Percentiles rank a stretch among this genome's conserved stretches.
These are phyloP conservation scores for Meripilus lineatus DNA, from an alignment of 1,284 basidiomycete species.

Conservation along the genomic window DNA sequence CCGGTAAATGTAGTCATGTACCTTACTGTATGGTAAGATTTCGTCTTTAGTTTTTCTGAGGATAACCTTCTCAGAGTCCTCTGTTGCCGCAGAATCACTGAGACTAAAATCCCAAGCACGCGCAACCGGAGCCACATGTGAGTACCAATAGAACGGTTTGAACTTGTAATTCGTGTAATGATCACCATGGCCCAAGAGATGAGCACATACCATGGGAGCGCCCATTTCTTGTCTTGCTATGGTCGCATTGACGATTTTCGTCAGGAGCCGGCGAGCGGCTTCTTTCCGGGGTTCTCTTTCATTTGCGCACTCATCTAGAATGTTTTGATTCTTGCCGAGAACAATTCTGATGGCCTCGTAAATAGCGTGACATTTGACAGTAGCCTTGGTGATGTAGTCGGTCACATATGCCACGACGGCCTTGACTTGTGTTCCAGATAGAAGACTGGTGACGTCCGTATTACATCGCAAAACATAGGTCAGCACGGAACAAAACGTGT, in stretches of 20 bases:
- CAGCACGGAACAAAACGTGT: conserved; percentile 25
- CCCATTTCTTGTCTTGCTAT: conserved; percentile 27
- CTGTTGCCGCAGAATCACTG: not conserved
- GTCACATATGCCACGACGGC: no score
- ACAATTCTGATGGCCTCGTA: conserved; percentile 28
- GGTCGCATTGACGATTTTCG: conserved; percentile 23
- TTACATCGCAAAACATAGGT: conserved; percentile 32
- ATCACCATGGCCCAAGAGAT: conserved; percentile 27
- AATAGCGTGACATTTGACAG: conserved; percentile 26
- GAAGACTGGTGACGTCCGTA: conserved; percentile 30
- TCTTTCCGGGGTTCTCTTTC: not conserved
- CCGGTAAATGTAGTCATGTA: conserved; percentile 10
- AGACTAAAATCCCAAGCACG: not conserved
- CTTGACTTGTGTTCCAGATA: conserved; percentile 34
- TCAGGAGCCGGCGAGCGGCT: conserved; percentile 7
- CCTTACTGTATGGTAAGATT: not conserved
- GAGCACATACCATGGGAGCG: conserved; percentile 25
- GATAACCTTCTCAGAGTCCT: conserved; percentile 4
- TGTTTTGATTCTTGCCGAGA: conserved; percentile 20
- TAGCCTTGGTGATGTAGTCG: no score
- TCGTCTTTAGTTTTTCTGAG: not conserved
- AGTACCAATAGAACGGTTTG: conserved; percentile 23
- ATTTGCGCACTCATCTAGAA: conserved; percentile 14
- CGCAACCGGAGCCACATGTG: conserved; percentile 12
- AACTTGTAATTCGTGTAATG: conserved; percentile 28